phyloP scores from a whole-genome alignment of 257 asterid genomes.

The Jacaranda mimosifolia region DNA sequence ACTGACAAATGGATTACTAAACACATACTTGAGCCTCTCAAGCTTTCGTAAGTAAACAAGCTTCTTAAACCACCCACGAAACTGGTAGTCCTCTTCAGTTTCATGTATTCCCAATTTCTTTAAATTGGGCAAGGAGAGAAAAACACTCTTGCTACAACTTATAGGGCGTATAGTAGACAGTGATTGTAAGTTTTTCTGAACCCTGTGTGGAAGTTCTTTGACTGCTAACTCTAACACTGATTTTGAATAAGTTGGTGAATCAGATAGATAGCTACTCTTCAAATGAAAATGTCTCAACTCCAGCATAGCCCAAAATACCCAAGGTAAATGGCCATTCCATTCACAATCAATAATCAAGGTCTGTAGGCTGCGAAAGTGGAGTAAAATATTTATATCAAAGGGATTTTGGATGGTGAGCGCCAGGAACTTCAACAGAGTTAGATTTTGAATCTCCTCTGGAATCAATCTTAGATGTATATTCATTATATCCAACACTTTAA shows the following conservation, averaged over 20 bases:
- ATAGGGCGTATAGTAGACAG: conserved; percentile 31
- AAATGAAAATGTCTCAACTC: conserved; percentile 38
- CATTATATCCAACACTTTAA: too few relatives aligned
- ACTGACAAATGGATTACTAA: conserved; percentile 35
- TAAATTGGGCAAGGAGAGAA: conserved; percentile 39
- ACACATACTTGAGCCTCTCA: conserved; percentile 31
- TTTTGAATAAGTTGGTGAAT: background rate
- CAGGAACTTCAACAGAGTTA: conserved; percentile 34
- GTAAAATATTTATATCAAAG: background rate
- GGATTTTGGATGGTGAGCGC: conserved; percentile 26
- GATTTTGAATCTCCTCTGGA: background rate
- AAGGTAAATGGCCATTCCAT: conserved; percentile 32
- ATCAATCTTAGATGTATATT: background rate
- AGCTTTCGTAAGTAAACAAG: conserved; percentile 28
- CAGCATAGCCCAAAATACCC: conserved; percentile 31
- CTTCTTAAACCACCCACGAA: conserved; percentile 28
- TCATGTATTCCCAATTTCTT: conserved; percentile 37
- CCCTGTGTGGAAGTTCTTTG: background rate
- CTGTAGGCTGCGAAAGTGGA: conserved; percentile 12
- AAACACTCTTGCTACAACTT: conserved; percentile 29
- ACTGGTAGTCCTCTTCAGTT: conserved; percentile 33
- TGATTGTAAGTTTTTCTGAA: conserved; percentile 24
- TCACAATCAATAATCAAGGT: conserved; percentile 31
- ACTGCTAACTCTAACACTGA: background rate
- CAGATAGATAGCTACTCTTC: conserved; percentile 21